Base-by-base conservation (phyloP, 2,329 filamentous ascomycete genomes). In the Epichloe festucae region DNA sequence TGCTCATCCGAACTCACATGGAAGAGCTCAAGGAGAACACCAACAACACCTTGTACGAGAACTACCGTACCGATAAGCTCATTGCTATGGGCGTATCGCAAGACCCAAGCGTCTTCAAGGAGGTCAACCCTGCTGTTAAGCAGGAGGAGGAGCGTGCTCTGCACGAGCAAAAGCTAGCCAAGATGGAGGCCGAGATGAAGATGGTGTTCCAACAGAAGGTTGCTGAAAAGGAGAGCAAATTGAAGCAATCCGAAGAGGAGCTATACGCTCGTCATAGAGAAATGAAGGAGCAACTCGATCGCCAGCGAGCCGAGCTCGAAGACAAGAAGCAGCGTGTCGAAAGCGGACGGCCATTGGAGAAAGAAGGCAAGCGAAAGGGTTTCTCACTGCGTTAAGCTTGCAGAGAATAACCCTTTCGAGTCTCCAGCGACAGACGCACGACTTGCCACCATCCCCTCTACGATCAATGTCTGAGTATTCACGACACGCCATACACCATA, bases 131-230 rank as follows among this genome's bases (percentile, higher is more conserved):
- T 57, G 91, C 93, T 46, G 93, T 97, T 73, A 98, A 98, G 85
- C 93, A 98, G 74, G 93, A 98, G 71, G 93, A 98, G 75, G 93
- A 98, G 78, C 89, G 93, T 64, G 85, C 87, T 58, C 79, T 98
- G 61, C 93, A 98, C 79, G 93, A 98, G 75, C 90, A 96, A 79
- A 98, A 98, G 79, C 88, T 98, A 62, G 89, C 91, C 71, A 98
- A 98, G 88, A 98, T 98, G 93, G 93, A 98, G 73, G 84, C 89
- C 65, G 93, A 98, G 73, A 98, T 98, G 93, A 98, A 98, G 88
- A 95, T 96, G 88, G 93, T 98, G 61, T 98, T 98, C 89, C 93
- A 97, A 72, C 93, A 98, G 71, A 98, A 98, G 85, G 93, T 98
- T 35, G 84, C 89, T 59, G 93, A 98, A 73, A 98, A 98, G 79